Base-by-base conservation (phyloP, 2,329 filamentous ascomycete genomes). In the Teratosphaeriaceae sp. region DNA sequence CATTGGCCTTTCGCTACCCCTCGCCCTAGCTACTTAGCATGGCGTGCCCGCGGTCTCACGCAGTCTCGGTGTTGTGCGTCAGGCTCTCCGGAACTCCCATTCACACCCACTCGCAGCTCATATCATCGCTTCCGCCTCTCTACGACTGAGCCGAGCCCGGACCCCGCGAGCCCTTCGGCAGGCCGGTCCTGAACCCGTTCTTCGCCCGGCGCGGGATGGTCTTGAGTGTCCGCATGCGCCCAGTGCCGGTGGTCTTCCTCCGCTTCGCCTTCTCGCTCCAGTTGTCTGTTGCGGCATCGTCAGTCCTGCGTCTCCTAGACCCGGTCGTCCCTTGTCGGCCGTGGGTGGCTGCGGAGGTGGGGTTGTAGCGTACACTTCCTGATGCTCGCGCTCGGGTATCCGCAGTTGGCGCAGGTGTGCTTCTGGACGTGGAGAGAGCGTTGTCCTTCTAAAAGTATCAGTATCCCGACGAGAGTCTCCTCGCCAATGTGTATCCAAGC, bases 251-350 rank as follows among this genome's bases (percentile, higher is more conserved):
- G 68, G 90, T 96, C 89, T 96, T 97, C 85, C 92, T 94, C 74
- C 92, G 81, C 88, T 97, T 97, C 65, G 89, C 90, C 86, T 98
- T 98, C 82, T 97, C 90, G 73, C 86, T 82, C 92, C 92, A 98
- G 86, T 98, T 96, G 84, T 84, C 90, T 97, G 68, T 69, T 30
- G 15, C 22, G 33, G 23, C 26, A 6, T 34, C 44, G 41, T 43
- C 11, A 33, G 26, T 40, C 5, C 7, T 16, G 11, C n/a, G 23
- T 31, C 23, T 3, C 15, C n/a, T 3, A 8, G 15, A n/a, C 16
- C 13, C 5, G 3, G 22, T 30, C 13, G 15, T 9, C 16, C 11
- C 29, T 18, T 24, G 23, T n/a, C 11, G 37, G n/a, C 29, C 19
- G 23, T 12, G 24, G 37, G 27, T 26, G 41, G 29, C 34, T 41